A percentile compares a stretch with the other conserved stretches of the same genome.
Evolutionary conservation across 116 monocot species (phyloP).

Genomic region (Zostera marina): DNA sequence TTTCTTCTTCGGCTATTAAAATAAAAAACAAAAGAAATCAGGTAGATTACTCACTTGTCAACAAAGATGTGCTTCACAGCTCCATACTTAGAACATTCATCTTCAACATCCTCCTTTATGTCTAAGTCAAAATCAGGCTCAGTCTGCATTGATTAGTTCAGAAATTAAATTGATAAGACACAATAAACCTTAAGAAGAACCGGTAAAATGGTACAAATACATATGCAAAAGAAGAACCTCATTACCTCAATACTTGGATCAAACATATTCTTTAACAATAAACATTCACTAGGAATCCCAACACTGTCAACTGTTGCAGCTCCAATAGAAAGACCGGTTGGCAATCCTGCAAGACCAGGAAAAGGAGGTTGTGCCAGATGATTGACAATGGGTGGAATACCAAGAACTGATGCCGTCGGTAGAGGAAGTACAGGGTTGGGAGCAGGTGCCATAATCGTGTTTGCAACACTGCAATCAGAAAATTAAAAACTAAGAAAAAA

Average conservation of each 20-base stretch:
- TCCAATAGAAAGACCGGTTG: conserved; percentile 1
- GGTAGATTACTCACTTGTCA: conserved; percentile 41
- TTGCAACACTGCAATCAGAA: conserved; percentile 32
- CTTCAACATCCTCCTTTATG: conserved; percentile 75
- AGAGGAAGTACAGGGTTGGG: conserved; percentile 18
- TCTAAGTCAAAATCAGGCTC: conserved; percentile 94
- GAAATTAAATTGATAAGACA: neutral
- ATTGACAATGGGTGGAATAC: conserved; percentile 34
- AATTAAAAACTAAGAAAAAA: conserved; percentile 1
- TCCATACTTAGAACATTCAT: conserved; percentile 82
- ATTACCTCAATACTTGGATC: conserved; percentile 68
- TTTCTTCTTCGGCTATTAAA: neutral
- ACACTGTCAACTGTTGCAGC: conserved; percentile 22
- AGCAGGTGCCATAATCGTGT: conserved; percentile 25
- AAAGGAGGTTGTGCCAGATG: conserved; percentile 31
- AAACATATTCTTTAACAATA: conserved; percentile 86
- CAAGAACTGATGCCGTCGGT: conserved; percentile 51
- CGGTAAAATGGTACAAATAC: neutral
- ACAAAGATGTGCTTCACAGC: conserved; percentile 61
- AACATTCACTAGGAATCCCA: conserved; percentile 35
- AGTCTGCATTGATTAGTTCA: conserved; percentile 28
- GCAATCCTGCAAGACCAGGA: conserved; percentile 35
- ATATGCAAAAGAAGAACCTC: neutral
- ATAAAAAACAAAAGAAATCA: neutral
- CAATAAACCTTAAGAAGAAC: too few relatives aligned